Conservation (phyloP, 352 stramenopile species). For the Phytopythium vexans region DNA sequence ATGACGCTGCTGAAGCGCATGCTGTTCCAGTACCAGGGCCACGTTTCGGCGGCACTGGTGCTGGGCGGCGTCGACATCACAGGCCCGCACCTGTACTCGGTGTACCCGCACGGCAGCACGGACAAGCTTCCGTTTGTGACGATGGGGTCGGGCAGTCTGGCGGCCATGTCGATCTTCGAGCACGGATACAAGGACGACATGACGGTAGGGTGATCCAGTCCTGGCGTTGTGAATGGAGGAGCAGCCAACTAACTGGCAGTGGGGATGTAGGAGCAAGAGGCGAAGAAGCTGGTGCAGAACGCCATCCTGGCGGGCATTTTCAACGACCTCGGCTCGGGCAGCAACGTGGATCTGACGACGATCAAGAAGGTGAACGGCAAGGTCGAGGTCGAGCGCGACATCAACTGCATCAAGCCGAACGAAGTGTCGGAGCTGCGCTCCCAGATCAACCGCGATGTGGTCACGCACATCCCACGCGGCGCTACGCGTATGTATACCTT, state of each 20-base stretch:
- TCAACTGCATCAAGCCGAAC: slow-evolving; percentile 94
- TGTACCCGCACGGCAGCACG: slow-evolving; percentile 97
- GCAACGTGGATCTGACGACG: slow-evolving; percentile 96
- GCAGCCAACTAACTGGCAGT: slow-evolving; percentile 2
- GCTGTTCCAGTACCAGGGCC: slow-evolving; percentile 96
- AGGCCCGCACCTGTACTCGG: slow-evolving; percentile 96
- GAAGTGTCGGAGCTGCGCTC: slow-evolving; percentile 85
- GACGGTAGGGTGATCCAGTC: slow-evolving; percentile 33
- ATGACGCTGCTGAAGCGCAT: slow-evolving; percentile 97
- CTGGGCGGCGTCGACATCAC: slow-evolving; percentile 97
- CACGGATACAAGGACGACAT: slow-evolving; percentile 94
- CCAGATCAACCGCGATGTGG: slow-evolving; percentile 81
- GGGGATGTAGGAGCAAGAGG: slow-evolving; percentile 85
- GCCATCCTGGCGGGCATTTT: slow-evolving; percentile 97
- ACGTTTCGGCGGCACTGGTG: slow-evolving; percentile 95
- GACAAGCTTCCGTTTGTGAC: slow-evolving; percentile 97
- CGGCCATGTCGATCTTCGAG: slow-evolving; percentile 98
- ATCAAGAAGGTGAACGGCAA: slow-evolving; percentile 90
- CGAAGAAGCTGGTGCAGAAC: slow-evolving; percentile 95
- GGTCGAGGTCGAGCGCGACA: slow-evolving; percentile 84
- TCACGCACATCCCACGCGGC: slow-evolving; percentile 78
- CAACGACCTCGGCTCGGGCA: slow-evolving; percentile 97
- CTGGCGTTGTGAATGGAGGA: background rate
- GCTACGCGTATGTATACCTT: slow-evolving; percentile 60
- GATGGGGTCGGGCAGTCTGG: slow-evolving; percentile 98